Base-by-base conservation (phyloP, 2,329 filamentous ascomycete genomes). In the Neurospora sp. region DNA sequence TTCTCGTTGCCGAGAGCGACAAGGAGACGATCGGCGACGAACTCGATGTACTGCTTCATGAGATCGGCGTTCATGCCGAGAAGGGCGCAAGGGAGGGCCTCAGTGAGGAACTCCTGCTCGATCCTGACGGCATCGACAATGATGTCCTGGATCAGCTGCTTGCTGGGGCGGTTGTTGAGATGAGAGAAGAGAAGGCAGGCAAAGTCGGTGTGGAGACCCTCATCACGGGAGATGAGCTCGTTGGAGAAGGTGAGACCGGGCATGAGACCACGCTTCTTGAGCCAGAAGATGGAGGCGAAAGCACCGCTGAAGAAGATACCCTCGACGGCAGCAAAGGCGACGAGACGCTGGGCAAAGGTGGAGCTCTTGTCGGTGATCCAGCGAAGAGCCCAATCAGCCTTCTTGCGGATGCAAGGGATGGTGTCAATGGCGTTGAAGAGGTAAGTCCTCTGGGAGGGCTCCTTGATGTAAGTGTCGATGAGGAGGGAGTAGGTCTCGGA, bases 1-100 rank as follows among this genome's bases (percentile, higher is more conserved):
- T 97, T 98, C 77, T 92, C 88, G 82, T 97, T 97, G 78, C 96
- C 96, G 66, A 99, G 91, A 39, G 96, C 90, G 71, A 98, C 85
- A 41, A 99, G 88, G 41, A 99, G 91, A 77, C 96, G 92, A 81
- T 99, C 96, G 74, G 96, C 96, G 67, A 99, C 96, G 77, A 99
- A 99, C 88, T 99, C 96, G 76, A 99, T 99, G 87, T 99, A 99
- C 84, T 98, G 95, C 87, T 96, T 96, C 96, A 99, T 99, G 76
- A 99, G 88, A 75, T 86, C 91, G 69, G 94, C 83, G 86, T 99
- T 99, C 96, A 99, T 99, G 83, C 96, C 96, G 39, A 99, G 92
- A 68, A 99, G 90, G 65, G 88, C 93, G 77, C 91, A 93, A 17
- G 96, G 96, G 68, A 99, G 90, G 74, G 96, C 94, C 80, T 99